Evolutionary conservation across 108 stramenopile species (phyloP).

Genomic region (Epithemia pelagica): DNA sequence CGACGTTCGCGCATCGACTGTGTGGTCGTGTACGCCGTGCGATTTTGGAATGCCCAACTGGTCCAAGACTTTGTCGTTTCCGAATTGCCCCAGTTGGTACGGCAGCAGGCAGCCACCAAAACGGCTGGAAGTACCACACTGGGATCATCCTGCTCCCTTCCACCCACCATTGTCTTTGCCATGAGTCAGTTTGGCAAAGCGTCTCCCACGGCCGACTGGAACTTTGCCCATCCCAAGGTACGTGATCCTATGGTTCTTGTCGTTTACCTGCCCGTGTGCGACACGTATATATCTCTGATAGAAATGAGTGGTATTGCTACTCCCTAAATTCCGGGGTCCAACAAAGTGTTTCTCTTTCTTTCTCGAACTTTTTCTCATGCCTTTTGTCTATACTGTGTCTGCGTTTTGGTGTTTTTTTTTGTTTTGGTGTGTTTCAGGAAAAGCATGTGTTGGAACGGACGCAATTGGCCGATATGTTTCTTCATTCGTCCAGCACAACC

Average conservation of each 20-base stretch:
- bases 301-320: too few species aligned
- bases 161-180: slow-evolving; percentile 44
- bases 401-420: too few species aligned
- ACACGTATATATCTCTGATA: not conserved
- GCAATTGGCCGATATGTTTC: slow-evolving; percentile 51
- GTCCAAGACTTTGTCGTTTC: slow-evolving; percentile 11
- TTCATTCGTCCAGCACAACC: not conserved
- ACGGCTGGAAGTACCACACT: not conserved
- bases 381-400: too few species aligned
- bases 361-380: too few species aligned
- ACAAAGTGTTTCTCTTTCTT: too few species aligned
- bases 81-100: not conserved
- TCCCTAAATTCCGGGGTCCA: too few species aligned
- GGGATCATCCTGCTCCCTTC: not conserved
- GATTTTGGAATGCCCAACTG: slow-evolving; percentile 62
- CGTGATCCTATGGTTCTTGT: not conserved
- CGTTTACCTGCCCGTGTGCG: too few species aligned
- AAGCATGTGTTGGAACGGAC: slow-evolving; percentile 61
- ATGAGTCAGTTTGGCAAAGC: slow-evolving; percentile 76
- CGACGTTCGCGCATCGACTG: slow-evolving; percentile 7
- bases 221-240: slow-evolving; percentile 68
- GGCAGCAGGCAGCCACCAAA: not conserved
- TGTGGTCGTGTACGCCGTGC: slow-evolving; percentile 39
- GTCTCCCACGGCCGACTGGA: slow-evolving; percentile 45
- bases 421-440: slow-evolving; percentile 15